phyloP scores from a whole-genome alignment of 2,329 filamentous ascomycete species.

The Cercospora zeina region DNA sequence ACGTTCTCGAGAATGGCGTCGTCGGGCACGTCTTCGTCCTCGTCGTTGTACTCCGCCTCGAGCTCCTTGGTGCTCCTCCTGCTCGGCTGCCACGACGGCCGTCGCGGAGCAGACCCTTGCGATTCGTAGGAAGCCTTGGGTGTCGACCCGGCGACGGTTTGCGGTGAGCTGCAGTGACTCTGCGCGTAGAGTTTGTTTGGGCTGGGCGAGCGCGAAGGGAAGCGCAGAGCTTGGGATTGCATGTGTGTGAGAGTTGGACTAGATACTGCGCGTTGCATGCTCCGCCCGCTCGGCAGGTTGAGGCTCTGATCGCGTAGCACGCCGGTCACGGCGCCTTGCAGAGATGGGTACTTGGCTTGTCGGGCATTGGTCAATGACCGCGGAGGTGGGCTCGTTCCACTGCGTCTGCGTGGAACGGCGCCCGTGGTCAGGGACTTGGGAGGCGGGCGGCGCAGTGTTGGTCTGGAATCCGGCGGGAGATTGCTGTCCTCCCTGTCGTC shows the following conservation, averaged over 20 bases:
- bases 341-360: slow-evolving; percentile 40
- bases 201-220: slow-evolving; percentile 39
- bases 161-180: slow-evolving; percentile 26
- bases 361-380: slow-evolving; percentile 25
- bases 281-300: slow-evolving; percentile 42
- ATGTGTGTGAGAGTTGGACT: slow-evolving; percentile 39
- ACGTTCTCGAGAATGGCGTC: slow-evolving; percentile 79
- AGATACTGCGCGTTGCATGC: slow-evolving; percentile 45
- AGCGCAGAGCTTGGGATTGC: slow-evolving; percentile 23
- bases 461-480: slow-evolving; percentile 39
- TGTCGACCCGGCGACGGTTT: slow-evolving; percentile 27
- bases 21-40: slow-evolving; percentile 73
- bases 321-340: slow-evolving; percentile 45
- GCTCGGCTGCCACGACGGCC: slow-evolving; percentile 66
- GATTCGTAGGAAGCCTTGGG: slow-evolving; percentile 32
- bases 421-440: slow-evolving; percentile 25
- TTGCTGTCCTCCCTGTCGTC: slow-evolving; percentile 52
- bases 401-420: slow-evolving; percentile 20
- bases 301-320: slow-evolving; percentile 42
- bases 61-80: slow-evolving; percentile 69
- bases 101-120: slow-evolving; percentile 23
- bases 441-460: slow-evolving; percentile 34
- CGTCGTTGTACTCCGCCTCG: slow-evolving; percentile 77
- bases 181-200: slow-evolving; percentile 34
- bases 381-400: slow-evolving; percentile 25